Evolutionary conservation across 2,329 filamentous ascomycete species (phyloP).

Genomic region (Beauveria sp.): DNA sequence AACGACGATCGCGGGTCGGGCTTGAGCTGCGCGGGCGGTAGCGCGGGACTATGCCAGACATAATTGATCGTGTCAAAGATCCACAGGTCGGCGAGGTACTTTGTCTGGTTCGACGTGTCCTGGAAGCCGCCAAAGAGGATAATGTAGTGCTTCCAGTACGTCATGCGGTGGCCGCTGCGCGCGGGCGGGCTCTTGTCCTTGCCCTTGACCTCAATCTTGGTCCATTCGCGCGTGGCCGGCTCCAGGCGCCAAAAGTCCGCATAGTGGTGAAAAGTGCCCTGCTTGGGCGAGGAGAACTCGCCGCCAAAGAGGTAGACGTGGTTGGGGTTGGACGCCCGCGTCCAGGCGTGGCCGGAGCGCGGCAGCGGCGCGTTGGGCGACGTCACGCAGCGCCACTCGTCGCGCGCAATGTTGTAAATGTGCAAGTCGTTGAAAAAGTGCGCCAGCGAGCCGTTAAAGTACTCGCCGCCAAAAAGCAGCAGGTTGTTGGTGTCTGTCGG

Average conservation of each 20-base stretch:
- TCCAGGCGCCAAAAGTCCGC: slow-evolving; percentile 94
- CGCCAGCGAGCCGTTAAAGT: slow-evolving; percentile 85
- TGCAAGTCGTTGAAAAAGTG: slow-evolving; percentile 61
- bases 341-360: slow-evolving; percentile 91
- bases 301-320: slow-evolving; percentile 90
- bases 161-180: slow-evolving; percentile 90
- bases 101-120: slow-evolving; percentile 90
- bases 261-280: slow-evolving; percentile 98
- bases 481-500: slow-evolving; percentile 82
- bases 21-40: slow-evolving; percentile 74
- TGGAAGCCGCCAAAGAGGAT: slow-evolving; percentile 95
- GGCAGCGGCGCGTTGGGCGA: slow-evolving; percentile 88
- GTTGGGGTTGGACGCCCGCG: slow-evolving; percentile 74
- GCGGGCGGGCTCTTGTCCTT: slow-evolving; percentile 74
- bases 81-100: slow-evolving; percentile 91
- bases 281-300: slow-evolving; percentile 93
- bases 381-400: slow-evolving; percentile 86
- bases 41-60: slow-evolving; percentile 69
- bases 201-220: slow-evolving; percentile 71
- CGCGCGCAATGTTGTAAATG: slow-evolving; percentile 69
- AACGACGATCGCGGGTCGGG: slow-evolving; percentile 90
- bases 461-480: slow-evolving; percentile 89
- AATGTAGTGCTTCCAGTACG: slow-evolving; percentile 94
- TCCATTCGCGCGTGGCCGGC: slow-evolving; percentile 80
- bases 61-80: slow-evolving; percentile 88